Base-by-base conservation (phyloP, 2,329 filamentous ascomycete genomes). In the Trichoderma cornu-damae region DNA sequence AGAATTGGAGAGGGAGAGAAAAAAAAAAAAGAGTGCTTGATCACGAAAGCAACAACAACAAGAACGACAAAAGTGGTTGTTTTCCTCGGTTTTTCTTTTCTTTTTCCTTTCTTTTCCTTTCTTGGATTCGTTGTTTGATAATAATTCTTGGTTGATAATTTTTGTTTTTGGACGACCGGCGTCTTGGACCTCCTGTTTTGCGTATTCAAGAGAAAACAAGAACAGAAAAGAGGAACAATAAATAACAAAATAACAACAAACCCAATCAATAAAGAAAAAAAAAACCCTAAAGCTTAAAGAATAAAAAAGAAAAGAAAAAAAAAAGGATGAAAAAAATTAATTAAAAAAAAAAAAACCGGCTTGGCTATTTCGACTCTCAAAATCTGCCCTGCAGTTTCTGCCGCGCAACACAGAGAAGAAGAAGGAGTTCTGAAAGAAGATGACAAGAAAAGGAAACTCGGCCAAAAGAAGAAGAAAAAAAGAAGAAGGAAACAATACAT, bases 161-260 rank as follows among this genome's bases (percentile, higher is more conserved):
- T 46, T 26, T 30, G 5, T 30, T n/a, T n/a, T n/a, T n/a, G n/a
- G 52, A 55, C 52, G 40, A 37, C 52, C 52, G 42, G 52, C 56
- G 56, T 53, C 56, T 26, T 48, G 28, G 35, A 30, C 18, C 14
- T 12, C 16, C 28, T 53, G 18, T 26, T 48, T 24, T n/a, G 26
- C 18, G 16, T 14, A 14, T 40, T 18, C 24, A 6, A n/a, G 20
- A 11, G 26, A 42, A 34, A 5, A 20, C 16, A 34, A 9, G n/a
- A 14, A 32, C 2, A 8, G 18, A 44, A 38, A 24, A 30, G 34
- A 16, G n/a, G n/a, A n/a, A n/a, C n/a, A n/a, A n/a, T n/a, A n/a
- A n/a, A n/a, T n/a, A n/a, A n/a, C n/a, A n/a, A n/a, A n/a, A n/a
- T n/a, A 37, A 26, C 24, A 32, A 42, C 20, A 38, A n/a, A 26